These are phyloP conservation scores for Alternaria panax DNA, from an alignment of 2,329 filamentous ascomycete species.

Conservation along the genomic window DNA sequence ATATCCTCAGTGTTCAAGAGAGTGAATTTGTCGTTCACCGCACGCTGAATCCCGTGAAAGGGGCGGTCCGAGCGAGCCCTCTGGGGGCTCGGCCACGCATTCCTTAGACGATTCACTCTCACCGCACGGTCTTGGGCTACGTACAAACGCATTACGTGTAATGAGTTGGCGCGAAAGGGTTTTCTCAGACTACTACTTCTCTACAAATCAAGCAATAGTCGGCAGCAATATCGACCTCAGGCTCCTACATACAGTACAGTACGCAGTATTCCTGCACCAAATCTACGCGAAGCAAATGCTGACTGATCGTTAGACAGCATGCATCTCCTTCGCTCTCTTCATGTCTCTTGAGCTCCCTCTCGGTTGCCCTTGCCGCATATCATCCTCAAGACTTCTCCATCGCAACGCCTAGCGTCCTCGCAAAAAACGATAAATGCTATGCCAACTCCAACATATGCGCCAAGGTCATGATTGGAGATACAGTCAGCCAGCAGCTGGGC, in stretches of 20 bases:
- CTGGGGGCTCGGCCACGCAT: neutral
- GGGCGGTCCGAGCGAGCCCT: neutral
- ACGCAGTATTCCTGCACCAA: neutral
- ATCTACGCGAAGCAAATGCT: neutral
- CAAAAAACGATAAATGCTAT: neutral
- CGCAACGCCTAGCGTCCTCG: neutral
- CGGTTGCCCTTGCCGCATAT: neutral
- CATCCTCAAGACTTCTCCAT: neutral
- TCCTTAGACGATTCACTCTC: neutral
- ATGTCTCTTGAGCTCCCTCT: neutral
- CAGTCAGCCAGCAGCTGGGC: neutral
- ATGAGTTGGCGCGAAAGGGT: neutral
- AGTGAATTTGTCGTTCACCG: neutral
- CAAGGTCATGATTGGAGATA: slow-evolving; percentile 6
- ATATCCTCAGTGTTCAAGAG: no score
- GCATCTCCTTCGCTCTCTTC: neutral
- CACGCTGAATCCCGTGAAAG: neutral
- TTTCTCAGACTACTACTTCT: neutral
- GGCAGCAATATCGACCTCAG: neutral
- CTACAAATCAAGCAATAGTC: neutral
- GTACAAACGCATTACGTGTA: neutral
- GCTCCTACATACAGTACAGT: neutral
- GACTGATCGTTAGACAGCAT: neutral
- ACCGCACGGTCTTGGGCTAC: neutral
- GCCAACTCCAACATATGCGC: slow-evolving; percentile 1